Percentiles rank a stretch among this genome's conserved stretches.
These are phyloP conservation scores for Sarocladium brachiariae DNA, from an alignment of 2,329 filamentous ascomycete species.

Conservation along the genomic window DNA sequence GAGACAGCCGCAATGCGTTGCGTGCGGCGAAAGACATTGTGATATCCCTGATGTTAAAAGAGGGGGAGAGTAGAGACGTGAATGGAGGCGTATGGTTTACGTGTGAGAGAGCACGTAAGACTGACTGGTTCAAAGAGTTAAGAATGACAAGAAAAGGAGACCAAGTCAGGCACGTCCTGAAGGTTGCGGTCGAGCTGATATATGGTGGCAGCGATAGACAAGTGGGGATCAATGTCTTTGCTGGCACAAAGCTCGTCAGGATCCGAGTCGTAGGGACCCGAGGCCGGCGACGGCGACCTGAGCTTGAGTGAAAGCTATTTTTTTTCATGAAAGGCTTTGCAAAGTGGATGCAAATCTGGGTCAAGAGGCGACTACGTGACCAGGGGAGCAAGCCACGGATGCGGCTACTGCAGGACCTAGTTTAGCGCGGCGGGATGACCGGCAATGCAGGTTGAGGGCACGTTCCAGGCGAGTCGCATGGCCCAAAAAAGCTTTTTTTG, in stretches of 20 bases:
- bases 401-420: constrained; percentile 9
- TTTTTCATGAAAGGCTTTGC: constrained; percentile 5
- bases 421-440: constrained; percentile 11
- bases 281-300: not conserved
- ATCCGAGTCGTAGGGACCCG: constrained; percentile 3
- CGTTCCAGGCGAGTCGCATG: constrained; percentile 9
- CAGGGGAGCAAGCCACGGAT: constrained; percentile 1
- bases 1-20: constrained; percentile 27
- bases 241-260: constrained; percentile 6
- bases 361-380: constrained; percentile 7
- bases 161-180: not conserved
- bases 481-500: constrained; percentile 10
- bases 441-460: constrained; percentile 11
- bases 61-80: constrained; percentile 7
- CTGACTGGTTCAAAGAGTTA: not conserved
- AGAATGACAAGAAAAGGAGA: constrained; percentile 1
- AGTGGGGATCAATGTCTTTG: constrained; percentile 7
- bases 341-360: constrained; percentile 11
- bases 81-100: constrained; percentile 8
- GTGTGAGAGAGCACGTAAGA: not conserved
- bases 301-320: constrained; percentile 7
- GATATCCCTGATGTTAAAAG: constrained; percentile 14
- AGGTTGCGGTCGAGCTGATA: constrained; percentile 10
- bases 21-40: constrained; percentile 30
- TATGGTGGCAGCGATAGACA: constrained; percentile 6